A percentile compares a stretch with the other conserved stretches of the same genome.
These are phyloP conservation scores for Trametes sp. DNA, from an alignment of 1,284 basidiomycete genomes.

Conservation along the genomic window DNA sequence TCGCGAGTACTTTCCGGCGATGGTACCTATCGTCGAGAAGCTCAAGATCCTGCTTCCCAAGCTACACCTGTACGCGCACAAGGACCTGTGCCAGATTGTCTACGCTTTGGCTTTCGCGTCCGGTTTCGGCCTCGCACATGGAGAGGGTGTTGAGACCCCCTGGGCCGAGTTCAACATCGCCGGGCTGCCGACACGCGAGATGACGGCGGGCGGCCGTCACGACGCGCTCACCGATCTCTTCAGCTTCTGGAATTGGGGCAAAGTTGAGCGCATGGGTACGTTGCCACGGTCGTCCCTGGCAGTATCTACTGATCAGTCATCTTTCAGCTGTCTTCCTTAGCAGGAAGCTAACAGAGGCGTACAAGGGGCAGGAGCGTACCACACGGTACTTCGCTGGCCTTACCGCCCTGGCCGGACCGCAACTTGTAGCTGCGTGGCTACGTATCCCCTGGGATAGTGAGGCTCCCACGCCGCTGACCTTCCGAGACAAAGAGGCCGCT, in stretches of 20 bases:
- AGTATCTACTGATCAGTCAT: background rate
- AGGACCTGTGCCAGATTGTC: constrained; percentile 8
- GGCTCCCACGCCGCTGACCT: background rate
- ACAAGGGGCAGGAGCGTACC: background rate
- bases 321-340: background rate
- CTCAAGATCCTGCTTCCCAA: background rate
- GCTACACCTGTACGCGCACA: constrained; percentile 10
- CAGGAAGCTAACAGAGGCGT: background rate
- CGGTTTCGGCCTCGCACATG: background rate
- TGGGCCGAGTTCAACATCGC: constrained; percentile 12
- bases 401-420: background rate
- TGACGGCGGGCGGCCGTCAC: constrained; percentile 7
- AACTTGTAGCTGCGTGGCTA: background rate
- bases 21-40: background rate
- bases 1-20: background rate
- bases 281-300: background rate
- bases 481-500: background rate
- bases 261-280: background rate
- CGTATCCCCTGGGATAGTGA: background rate
- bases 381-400: background rate
- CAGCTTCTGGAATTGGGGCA: constrained; percentile 4
- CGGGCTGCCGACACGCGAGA: constrained; percentile 5
- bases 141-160: constrained; percentile 8
- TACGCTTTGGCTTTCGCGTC: constrained; percentile 4
- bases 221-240: background rate